Conservation (phyloP, 2,329 filamentous ascomycete species). For the Phaeosphaeria sp. region DNA sequence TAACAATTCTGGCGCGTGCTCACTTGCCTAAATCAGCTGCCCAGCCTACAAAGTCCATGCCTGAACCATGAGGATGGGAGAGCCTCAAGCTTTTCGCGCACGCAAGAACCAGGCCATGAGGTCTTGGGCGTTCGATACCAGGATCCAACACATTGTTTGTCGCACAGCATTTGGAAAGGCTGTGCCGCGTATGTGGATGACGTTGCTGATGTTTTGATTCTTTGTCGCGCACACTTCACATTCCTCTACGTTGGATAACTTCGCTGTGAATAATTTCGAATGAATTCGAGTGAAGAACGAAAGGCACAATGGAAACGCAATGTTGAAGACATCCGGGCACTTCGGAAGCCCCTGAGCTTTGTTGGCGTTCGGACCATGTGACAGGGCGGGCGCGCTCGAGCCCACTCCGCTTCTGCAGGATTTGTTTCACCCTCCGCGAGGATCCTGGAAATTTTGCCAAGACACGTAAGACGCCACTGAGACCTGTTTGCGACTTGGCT, state of each 20-base stretch:
- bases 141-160: slow-evolving; percentile 3
- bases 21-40: neutral
- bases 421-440: slow-evolving; percentile 23
- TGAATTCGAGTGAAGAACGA: neutral
- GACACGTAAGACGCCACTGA: slow-evolving; percentile 21
- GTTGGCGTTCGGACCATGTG: neutral
- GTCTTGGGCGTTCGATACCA: neutral
- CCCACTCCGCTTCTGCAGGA: slow-evolving; percentile 3
- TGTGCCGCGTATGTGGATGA: neutral
- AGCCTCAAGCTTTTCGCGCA: neutral
- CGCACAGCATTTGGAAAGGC: neutral
- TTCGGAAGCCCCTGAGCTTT: neutral
- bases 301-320: neutral
- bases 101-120: slow-evolving; percentile 1
- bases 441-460: slow-evolving; percentile 17
- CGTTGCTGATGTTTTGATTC: neutral
- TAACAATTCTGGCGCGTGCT: neutral
- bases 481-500: slow-evolving; percentile 29
- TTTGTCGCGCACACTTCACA: neutral
- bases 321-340: neutral
- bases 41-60: neutral
- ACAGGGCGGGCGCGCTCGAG: neutral
- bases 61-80: neutral
- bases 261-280: neutral
- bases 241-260: too few species aligned